A percentile compares a stretch with the other conserved stretches of the same genome.
Evolutionary conservation across 164 flowering plant genomes (phyloP).

Genomic region (Dillenia suffruticosa): DNA sequence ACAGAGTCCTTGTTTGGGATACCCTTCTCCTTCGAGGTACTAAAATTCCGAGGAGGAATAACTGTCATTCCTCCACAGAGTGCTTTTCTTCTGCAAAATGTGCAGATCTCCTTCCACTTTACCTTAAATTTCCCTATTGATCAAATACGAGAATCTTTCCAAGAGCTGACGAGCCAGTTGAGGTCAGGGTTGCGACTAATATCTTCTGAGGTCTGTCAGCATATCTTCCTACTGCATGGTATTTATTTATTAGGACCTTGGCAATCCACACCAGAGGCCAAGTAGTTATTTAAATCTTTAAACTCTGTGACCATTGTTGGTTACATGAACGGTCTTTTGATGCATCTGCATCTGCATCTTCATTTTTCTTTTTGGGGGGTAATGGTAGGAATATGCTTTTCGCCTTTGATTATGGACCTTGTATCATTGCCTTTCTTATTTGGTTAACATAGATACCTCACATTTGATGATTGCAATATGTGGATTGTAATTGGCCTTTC

Average conservation of each 20-base stretch:
- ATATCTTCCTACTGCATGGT: too few relatives aligned
- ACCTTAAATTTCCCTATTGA: constrained; percentile 71
- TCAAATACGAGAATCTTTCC: constrained; percentile 55
- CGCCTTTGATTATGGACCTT: too few relatives aligned
- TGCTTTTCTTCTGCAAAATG: constrained; percentile 72
- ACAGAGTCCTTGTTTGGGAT: constrained; percentile 65
- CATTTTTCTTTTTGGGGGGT: too few relatives aligned
- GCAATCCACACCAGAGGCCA: too few relatives aligned
- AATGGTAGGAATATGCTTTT: too few relatives aligned
- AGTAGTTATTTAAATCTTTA: too few relatives aligned
- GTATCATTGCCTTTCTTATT: too few relatives aligned
- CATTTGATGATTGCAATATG: not conserved
- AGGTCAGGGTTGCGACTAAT: constrained; percentile 53
- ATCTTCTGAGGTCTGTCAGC: constrained; percentile 56
- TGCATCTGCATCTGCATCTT: too few relatives aligned
- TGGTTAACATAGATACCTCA: too few relatives aligned
- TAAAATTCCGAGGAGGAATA: constrained; percentile 79
- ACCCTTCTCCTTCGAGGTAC: constrained; percentile 67
- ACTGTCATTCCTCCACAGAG: constrained; percentile 65
- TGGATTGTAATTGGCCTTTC: constrained; percentile 6
- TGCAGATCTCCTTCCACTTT: constrained; percentile 65
- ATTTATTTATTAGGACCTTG: too few relatives aligned
- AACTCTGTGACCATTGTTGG: too few relatives aligned
- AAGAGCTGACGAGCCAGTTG: constrained; percentile 56
- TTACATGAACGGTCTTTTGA: too few relatives aligned